Conservation (phyloP, 176 grass and related monocot genomes). For the Oropetium thomaeum region DNA sequence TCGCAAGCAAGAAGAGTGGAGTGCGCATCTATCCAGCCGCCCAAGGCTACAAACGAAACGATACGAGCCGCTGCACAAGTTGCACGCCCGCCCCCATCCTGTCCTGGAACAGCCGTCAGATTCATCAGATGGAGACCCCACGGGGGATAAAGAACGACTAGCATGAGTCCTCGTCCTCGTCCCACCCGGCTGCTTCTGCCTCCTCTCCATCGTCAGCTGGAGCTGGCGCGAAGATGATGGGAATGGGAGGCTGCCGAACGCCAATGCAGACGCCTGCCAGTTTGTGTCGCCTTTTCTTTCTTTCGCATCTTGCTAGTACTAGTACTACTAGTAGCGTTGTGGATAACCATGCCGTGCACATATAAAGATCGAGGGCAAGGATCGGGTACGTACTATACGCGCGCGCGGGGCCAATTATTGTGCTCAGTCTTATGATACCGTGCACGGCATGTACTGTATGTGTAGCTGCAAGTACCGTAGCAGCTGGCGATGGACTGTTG, state of each 20-base stretch:
- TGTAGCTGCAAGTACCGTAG: neutral
- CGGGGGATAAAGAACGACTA: neutral
- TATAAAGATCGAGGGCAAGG: no score
- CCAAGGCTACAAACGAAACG: neutral
- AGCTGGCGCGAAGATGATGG: no score
- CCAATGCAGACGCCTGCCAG: neutral
- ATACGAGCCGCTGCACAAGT: neutral
- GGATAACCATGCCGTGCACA: neutral
- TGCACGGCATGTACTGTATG: conserved; percentile 21
- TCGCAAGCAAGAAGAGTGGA: no score
- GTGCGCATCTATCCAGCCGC: neutral
- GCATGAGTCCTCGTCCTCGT: no score
- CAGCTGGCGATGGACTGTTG: neutral
- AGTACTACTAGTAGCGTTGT: no score
- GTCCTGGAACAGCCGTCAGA: neutral
- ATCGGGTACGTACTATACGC: no score
- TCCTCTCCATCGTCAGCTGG: no score
- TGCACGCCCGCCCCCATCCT: neutral
- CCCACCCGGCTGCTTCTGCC: no score
- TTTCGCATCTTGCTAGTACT: no score
- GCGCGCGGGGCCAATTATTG: neutral
- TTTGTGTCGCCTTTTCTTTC: neutral
- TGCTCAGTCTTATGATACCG: conserved; percentile 2
- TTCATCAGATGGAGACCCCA: neutral
- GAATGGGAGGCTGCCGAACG: neutral